These are phyloP conservation scores for Apiotrichum porosum DNA, from an alignment of 1,284 basidiomycete genomes.

Conservation along the genomic window DNA sequence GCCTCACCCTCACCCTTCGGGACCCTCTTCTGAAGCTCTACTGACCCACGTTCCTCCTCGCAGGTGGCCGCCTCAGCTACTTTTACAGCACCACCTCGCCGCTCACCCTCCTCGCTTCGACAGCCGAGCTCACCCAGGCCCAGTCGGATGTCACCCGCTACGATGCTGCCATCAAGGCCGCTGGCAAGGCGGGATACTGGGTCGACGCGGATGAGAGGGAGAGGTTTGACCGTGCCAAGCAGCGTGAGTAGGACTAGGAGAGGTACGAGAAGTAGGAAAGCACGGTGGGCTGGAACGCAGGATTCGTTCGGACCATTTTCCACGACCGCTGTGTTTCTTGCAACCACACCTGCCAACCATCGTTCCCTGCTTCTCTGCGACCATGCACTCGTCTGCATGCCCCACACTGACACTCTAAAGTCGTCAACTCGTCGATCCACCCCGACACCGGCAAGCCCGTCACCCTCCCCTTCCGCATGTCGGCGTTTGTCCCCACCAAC, in stretches of 20 bases:
- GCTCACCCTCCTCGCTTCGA: constrained; percentile 52
- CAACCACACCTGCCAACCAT: too few species aligned
- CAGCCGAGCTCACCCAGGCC: constrained; percentile 40
- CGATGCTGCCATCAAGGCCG: constrained; percentile 42
- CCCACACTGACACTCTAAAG: too few species aligned
- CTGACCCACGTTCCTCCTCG: not conserved
- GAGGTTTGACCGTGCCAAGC: constrained; percentile 48
- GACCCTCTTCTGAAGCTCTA: not conserved
- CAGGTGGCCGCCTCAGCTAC: constrained; percentile 52
- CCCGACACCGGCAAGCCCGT: constrained; percentile 52
- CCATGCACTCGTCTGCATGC: too few species aligned
- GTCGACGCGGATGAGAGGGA: constrained; percentile 36
- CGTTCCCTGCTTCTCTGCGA: too few species aligned
- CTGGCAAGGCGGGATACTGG: constrained; percentile 40
- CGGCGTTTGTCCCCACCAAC: constrained; percentile 55
- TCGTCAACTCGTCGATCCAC: constrained; percentile 51
- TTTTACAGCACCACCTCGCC: constrained; percentile 55
- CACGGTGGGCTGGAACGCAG: too few species aligned
- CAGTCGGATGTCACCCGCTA: constrained; percentile 43
- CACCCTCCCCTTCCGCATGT: constrained; percentile 54
- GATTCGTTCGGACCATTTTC: too few species aligned
- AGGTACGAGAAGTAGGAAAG: too few species aligned
- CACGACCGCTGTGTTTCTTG: too few species aligned
- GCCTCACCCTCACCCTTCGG: not conserved
- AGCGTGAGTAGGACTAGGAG: constrained; percentile 43